Evolutionary conservation across 495 filamentous ascomycete genomes (phyloP), one percentile per base, ranked within the genome.

Genomic region (Penicillium turbatum): DNA sequence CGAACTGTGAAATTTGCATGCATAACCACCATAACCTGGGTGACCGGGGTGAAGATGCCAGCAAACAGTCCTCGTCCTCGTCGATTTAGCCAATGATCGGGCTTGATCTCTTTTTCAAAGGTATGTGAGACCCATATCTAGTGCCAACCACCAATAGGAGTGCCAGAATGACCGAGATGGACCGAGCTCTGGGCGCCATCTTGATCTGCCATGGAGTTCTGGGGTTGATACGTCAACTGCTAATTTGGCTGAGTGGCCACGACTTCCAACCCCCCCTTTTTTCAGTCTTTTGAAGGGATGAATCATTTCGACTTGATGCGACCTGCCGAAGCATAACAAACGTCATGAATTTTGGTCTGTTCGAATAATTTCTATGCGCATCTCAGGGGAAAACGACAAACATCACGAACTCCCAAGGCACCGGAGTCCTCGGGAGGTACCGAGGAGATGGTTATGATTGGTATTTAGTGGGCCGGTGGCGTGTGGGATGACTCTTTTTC

Each of bases 221-320:
- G 43, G 44, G 31, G 53, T 48, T 46, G 64, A 67, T 62, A 67
- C 61, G 19, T 67, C 64, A 62, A 64, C 53, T 64, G 54, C 48
- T 36, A 27, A 16, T 26, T 37, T 15, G 2, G 19, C 13, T 24
- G 13, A n/a, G n/a, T n/a, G n/a, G n/a, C n/a, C n/a, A n/a, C n/a
- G 7, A 8, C 3, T 36, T 38, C 5, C 13, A 10, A 5, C 24
- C 21, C 15, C 7, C 8, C 38, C 27, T 38, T 12, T 15, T 30
- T 39, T 9, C 2, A 24, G 8, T 17, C 24, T 7, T 48, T 16
- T 21, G 44, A 35, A 32, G 12, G 4, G 12, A 13, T 35, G 32
- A 5, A 13, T 12, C 4, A 12, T 3, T n/a, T 12, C n/a, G 44
- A 37, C 12, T 36, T n/a, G 17, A 49, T 49, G 19, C 34, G 5